Evolutionary conservation across 2,329 filamentous ascomycete genomes (phyloP).

Genomic region (Hypoxylon sp.): DNA sequence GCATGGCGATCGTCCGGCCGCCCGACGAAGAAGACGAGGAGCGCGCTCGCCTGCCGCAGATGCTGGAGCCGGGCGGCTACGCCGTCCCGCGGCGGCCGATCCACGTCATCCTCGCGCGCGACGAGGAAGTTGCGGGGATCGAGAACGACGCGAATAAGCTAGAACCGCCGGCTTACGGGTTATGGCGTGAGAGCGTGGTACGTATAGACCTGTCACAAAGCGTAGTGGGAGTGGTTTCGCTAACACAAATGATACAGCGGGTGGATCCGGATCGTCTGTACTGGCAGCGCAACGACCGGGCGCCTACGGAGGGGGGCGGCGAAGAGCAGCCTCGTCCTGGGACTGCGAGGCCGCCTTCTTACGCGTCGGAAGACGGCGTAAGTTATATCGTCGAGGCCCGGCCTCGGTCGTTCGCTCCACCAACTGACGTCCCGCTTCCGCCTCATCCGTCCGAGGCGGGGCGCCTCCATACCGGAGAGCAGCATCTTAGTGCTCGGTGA

Average conservation of each 20-base stretch:
- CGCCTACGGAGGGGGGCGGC: slow-evolving; percentile 33
- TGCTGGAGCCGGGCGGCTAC: slow-evolving; percentile 71
- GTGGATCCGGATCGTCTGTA: slow-evolving; percentile 85
- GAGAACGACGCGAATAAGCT: slow-evolving; percentile 67
- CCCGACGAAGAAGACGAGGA: slow-evolving; percentile 50
- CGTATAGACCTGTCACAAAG: slow-evolving; percentile 52
- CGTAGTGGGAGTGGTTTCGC: neutral
- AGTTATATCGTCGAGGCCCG: slow-evolving; percentile 77
- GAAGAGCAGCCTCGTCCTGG: slow-evolving; percentile 21
- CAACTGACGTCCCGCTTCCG: slow-evolving; percentile 58
- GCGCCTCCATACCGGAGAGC: slow-evolving; percentile 9
- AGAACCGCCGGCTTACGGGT: slow-evolving; percentile 85
- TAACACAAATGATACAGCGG: slow-evolving; percentile 58
- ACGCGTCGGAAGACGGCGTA: slow-evolving; percentile 80
- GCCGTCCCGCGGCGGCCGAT: slow-evolving; percentile 79
- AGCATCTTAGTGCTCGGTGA: slow-evolving; percentile 19
- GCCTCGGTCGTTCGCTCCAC: slow-evolving; percentile 67
- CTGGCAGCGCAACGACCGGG: slow-evolving; percentile 75
- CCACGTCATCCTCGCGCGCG: slow-evolving; percentile 77
- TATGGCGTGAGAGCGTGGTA: slow-evolving; percentile 86
- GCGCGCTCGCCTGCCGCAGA: slow-evolving; percentile 28
- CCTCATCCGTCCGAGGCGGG: slow-evolving; percentile 63
- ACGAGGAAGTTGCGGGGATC: slow-evolving; percentile 74
- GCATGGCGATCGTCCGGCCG: slow-evolving; percentile 71
- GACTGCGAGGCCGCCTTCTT: slow-evolving; percentile 75